These are phyloP conservation scores for Penicillium sp. DNA, from an alignment of 2,329 filamentous ascomycete genomes.

Conservation along the genomic window DNA sequence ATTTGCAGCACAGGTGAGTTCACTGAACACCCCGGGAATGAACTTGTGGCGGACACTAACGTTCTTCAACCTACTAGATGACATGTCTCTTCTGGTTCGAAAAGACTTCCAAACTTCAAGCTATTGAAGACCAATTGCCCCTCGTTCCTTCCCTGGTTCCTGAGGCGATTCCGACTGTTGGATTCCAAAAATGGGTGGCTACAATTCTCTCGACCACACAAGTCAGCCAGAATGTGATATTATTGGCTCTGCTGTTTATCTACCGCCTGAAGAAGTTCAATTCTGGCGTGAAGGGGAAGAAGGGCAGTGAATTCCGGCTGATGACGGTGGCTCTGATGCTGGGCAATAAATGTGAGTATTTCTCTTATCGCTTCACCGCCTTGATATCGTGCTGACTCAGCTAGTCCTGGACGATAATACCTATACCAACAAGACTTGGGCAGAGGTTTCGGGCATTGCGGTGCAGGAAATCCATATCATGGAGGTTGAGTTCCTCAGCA, in stretches of 20 bases:
- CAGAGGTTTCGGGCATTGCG: slow-evolving; percentile 90
- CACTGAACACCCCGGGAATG: background rate
- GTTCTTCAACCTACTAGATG: slow-evolving; percentile 56
- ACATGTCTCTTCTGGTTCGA: slow-evolving; percentile 99
- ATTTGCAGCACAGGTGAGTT: slow-evolving; percentile 72
- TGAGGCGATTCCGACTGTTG: slow-evolving; percentile 72
- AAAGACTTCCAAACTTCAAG: slow-evolving; percentile 72
- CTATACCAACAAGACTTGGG: slow-evolving; percentile 99
- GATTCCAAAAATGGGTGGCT: slow-evolving; percentile 91
- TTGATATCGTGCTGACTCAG: slow-evolving; percentile 23
- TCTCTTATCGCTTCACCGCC: slow-evolving; percentile 23
- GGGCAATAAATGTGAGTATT: slow-evolving; percentile 81
- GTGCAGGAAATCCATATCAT: slow-evolving; percentile 97
- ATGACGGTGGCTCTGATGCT: slow-evolving; percentile 96
- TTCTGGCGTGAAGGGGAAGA: slow-evolving; percentile 81
- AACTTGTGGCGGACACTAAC: slow-evolving; percentile 1
- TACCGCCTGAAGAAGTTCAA: slow-evolving; percentile 90
- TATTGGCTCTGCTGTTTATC: slow-evolving; percentile 87
- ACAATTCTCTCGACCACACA: slow-evolving; percentile 90
- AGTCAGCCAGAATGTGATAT: slow-evolving; percentile 91
- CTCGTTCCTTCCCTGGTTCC: slow-evolving; percentile 58
- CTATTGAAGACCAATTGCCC: slow-evolving; percentile 60
- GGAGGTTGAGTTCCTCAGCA: slow-evolving; percentile 99
- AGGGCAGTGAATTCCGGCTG: slow-evolving; percentile 88
- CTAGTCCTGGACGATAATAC: slow-evolving; percentile 94